Base-by-base conservation (phyloP, 139 green algal species). In the Coccomyxa sp. region DNA sequence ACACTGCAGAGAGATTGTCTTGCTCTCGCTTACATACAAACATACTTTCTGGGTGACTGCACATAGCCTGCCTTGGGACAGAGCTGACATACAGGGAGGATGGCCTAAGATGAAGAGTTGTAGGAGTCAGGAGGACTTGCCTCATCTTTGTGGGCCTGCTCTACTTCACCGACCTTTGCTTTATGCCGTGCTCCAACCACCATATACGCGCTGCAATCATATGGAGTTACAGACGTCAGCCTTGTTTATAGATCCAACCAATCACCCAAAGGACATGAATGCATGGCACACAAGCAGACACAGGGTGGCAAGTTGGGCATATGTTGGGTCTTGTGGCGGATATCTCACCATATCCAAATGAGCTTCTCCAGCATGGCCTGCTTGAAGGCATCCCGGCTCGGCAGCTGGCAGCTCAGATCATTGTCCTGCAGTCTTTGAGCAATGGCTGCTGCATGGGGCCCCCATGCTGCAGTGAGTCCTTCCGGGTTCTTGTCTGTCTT, bases 361-460 rank as follows among this genome's bases (percentile, higher is more conserved):
- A 99, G 89, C 91, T 99, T 99, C 83, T 99, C 96, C 58, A 98
- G 89, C 95, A 99, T 99, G 9, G 87, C 84, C 50, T 85, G 83
- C 24, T 82, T 82, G 84, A 94, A 98, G n/a, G 80, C 83, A 0
- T 64, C 58, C 33, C 38, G 71, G 29, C 24, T 2, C 24, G 33
- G 29, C 29, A 76, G 9, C 24, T 14, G 38, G 73, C 73, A 77
- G 73, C 39, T 68, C 24, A 74, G 33, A 34, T 24, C 70, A 24
- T 41, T 1, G 33, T 8, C 3, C 14, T 2, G 22, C 36, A 99
- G 81, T 12, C 95, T 87, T 8, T 84, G 87, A 9, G 94, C 93
- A 33, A 99, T 78, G 4, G 88, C 90, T 5, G 89, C 71, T 0
- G 95, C 95, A 85, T 97, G 95, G 41, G 89, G 89, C 35, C 96